A percentile compares a stretch with the other conserved stretches of the same genome.
phyloP scores from a whole-genome alignment of 179 eudicot genomes.

The Nepenthes alata region DNA sequence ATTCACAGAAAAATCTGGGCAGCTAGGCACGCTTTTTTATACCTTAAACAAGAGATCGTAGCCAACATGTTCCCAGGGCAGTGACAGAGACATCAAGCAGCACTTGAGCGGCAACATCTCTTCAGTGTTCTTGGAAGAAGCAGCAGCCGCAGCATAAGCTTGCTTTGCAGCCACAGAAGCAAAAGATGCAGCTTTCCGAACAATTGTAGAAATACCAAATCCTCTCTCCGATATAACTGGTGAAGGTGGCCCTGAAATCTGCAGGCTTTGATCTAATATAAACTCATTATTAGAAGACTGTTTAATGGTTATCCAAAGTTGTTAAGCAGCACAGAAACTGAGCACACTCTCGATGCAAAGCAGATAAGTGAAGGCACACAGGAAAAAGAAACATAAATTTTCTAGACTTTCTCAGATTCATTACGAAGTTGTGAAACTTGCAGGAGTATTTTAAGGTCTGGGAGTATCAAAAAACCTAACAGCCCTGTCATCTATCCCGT shows the following conservation, averaged over 20 bases:
- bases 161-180: conserved; percentile 88
- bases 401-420: too few species aligned
- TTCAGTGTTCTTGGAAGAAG: conserved; percentile 40
- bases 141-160: conserved; percentile 61
- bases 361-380: too few species aligned
- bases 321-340: too few species aligned
- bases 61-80: conserved; percentile 96
- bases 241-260: conserved; percentile 40
- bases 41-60: conserved; percentile 93
- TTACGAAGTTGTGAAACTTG: too few species aligned
- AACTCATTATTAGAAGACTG: neutral
- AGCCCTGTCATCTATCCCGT: too few species aligned
- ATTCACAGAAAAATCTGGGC: too few species aligned
- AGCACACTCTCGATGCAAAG: too few species aligned
- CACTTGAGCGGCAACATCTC: conserved; percentile 93
- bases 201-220: conserved; percentile 44
- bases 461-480: too few species aligned
- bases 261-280: conserved; percentile 69
- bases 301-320: neutral
- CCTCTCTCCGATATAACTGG: conserved; percentile 47
- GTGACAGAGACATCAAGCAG: conserved; percentile 81
- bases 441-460: too few species aligned
- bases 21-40: neutral
- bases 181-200: conserved; percentile 68
- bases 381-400: too few species aligned